Evolutionary conservation across 1,139 yeast species (phyloP).

Genomic region (Martiniozyma asiatica): DNA sequence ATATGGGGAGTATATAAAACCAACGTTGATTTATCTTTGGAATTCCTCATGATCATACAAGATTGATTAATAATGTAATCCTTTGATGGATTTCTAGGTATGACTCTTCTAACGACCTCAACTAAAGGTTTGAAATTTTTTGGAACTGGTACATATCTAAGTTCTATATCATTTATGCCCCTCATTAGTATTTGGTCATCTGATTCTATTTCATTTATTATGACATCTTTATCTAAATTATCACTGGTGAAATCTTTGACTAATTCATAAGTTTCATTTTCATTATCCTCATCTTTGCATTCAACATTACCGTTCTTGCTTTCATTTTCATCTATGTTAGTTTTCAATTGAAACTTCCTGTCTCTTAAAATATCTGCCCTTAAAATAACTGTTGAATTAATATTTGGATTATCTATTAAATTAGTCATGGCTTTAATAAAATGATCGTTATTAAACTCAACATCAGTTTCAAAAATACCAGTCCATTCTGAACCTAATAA

Average conservation of each 20-base stretch:
- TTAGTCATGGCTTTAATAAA: conserved; percentile 72
- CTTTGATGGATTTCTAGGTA: conserved; percentile 82
- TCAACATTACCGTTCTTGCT: conserved; percentile 14
- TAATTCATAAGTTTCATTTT: too few relatives aligned
- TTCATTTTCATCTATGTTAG: conserved; percentile 7
- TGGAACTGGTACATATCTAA: conserved; percentile 35
- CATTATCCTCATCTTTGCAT: conserved; percentile 24
- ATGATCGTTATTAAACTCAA: conserved; percentile 37
- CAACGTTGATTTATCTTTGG: conserved; percentile 31
- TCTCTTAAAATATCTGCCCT: conserved; percentile 76
- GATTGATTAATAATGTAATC: conserved; percentile 80
- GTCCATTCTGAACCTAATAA: conserved; percentile 58
- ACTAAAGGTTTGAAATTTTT: conserved; percentile 29
- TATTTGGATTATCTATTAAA: conserved; percentile 74
- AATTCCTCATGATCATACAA: conserved; percentile 40
- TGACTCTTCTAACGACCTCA: conserved; percentile 62
- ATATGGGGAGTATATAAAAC: conserved; percentile 74
- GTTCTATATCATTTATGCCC: conserved; percentile 43
- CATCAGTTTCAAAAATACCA: conserved; percentile 36
- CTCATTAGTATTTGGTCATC: conserved; percentile 31
- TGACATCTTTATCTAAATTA: too few relatives aligned
- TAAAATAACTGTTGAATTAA: conserved; percentile 82
- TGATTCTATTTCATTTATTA: too few relatives aligned
- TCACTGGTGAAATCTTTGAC: too few relatives aligned
- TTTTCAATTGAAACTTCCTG: conserved; percentile 25